phyloP scores from a whole-genome alignment of 495 filamentous ascomycete genomes.

The Aspergillus affinis region DNA sequence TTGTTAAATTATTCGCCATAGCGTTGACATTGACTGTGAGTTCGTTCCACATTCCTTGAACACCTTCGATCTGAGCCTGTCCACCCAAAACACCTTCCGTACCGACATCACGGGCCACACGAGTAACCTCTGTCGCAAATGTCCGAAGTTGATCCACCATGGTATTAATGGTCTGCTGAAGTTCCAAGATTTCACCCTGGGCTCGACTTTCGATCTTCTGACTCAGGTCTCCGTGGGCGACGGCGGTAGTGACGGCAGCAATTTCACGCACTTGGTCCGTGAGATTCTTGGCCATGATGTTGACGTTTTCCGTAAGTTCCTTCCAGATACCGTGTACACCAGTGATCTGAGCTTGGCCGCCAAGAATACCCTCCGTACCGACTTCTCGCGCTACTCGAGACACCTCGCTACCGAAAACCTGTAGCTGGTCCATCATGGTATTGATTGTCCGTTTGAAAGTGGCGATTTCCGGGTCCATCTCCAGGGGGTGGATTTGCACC shows the following conservation, averaged over 20 bases:
- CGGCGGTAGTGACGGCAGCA: constrained; percentile 91
- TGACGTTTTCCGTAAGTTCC: constrained; percentile 96
- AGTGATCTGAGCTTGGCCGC: constrained; percentile 91
- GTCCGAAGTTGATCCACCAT: constrained; percentile 98
- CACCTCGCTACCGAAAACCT: constrained; percentile 96
- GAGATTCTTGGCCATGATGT: constrained; percentile 92
- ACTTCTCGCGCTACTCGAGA: constrained; percentile 95
- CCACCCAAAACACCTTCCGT: constrained; percentile 96
- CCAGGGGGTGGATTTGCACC: constrained; percentile 90
- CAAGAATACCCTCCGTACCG: constrained; percentile 95
- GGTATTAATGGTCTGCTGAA: constrained; percentile 97
- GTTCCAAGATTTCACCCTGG: constrained; percentile 90
- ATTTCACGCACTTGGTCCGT: constrained; percentile 94
- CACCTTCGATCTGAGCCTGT: constrained; percentile 91
- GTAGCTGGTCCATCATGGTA: constrained; percentile 98
- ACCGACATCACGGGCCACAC: constrained; percentile 94
- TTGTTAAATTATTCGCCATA: constrained; percentile 96
- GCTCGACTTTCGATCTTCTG: constrained; percentile 95
- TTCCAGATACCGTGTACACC: constrained; percentile 98
- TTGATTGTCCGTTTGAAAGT: constrained; percentile 97
- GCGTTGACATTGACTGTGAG: constrained; percentile 98
- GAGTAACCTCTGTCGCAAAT: constrained; percentile 95
- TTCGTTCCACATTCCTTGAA: constrained; percentile 90
- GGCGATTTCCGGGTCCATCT: constrained; percentile 99
- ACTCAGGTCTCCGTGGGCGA: constrained; percentile 93